Percentiles rank a stretch among this genome's conserved stretches.
Evolutionary conservation across 139 green algal genomes (phyloP).

Genomic region (Chlamydomonas asymmetrica): DNA sequence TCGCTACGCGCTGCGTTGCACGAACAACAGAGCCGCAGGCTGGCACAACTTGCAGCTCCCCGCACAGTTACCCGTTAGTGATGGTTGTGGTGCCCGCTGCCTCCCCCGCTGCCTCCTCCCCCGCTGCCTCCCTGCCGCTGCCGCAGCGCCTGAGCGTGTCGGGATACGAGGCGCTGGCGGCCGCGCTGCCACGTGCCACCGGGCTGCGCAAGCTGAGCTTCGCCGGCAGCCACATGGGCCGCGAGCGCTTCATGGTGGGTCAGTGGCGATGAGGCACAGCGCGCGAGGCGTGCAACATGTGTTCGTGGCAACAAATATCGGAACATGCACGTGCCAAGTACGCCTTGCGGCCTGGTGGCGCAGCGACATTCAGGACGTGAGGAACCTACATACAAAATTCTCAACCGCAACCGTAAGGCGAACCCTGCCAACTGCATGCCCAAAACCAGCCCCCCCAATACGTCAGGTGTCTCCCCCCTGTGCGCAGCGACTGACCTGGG

Average conservation of each 20-base stretch:
- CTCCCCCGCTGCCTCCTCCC: background rate
- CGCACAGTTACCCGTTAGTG: background rate
- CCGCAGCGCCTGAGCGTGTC: conserved; percentile 33
- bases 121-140: background rate
- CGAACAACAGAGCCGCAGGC: too few relatives aligned
- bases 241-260: background rate
- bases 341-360: too few relatives aligned
- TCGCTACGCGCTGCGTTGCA: background rate
- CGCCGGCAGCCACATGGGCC: conserved; percentile 40
- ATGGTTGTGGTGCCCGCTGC: background rate
- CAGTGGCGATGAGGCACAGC: conserved; percentile 11
- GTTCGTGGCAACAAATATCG: too few relatives aligned
- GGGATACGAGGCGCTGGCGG: conserved; percentile 25
- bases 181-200: conserved; percentile 7
- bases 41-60: background rate
- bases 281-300: too few relatives aligned
- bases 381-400: too few relatives aligned
- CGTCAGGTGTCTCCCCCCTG: too few relatives aligned
- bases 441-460: too few relatives aligned
- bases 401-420: too few relatives aligned
- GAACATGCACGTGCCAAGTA: too few relatives aligned
- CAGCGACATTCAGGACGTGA: too few relatives aligned
- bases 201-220: conserved; percentile 34
- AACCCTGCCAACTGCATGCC: too few relatives aligned
- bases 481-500: too few relatives aligned